Percentiles rank a stretch among this genome's conserved stretches.
Conservation (phyloP, 345 rosid species). For the Chamaenerion angustifolium region DNA sequence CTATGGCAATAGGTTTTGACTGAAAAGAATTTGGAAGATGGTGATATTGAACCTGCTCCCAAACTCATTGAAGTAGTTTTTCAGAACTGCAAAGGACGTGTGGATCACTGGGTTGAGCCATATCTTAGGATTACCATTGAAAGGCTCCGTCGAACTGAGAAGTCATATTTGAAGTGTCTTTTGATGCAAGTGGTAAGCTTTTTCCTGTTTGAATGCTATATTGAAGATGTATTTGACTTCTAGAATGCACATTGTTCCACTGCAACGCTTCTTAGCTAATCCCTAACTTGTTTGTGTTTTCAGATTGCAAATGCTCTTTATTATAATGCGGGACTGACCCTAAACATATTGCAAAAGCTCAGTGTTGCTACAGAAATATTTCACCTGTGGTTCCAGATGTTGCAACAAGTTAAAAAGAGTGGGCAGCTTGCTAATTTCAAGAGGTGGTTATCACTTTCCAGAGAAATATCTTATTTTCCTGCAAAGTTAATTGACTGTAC, state of each 20-base stretch:
- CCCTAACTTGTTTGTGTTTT: slow-evolving; percentile 3
- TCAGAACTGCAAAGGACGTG: slow-evolving; percentile 96
- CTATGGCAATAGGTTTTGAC: slow-evolving; percentile 46
- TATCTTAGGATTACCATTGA: slow-evolving; percentile 74
- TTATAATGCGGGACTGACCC: slow-evolving; percentile 72
- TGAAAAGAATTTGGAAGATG: slow-evolving; percentile 76
- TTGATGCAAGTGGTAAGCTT: slow-evolving; percentile 89
- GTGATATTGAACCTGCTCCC: slow-evolving; percentile 90
- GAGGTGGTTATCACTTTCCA: slow-evolving; percentile 29
- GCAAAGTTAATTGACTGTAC: too few species aligned
- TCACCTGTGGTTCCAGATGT: slow-evolving; percentile 89
- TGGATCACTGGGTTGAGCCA: slow-evolving; percentile 97
- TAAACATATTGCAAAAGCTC: slow-evolving; percentile 62
- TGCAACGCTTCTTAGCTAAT: too few species aligned
- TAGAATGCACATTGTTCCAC: neutral
- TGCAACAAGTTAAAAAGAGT: slow-evolving; percentile 83
- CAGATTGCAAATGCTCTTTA: slow-evolving; percentile 95
- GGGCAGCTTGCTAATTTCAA: slow-evolving; percentile 69
- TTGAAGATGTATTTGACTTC: neutral
- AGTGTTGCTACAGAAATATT: slow-evolving; percentile 69
- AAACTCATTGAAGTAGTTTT: slow-evolving; percentile 94
- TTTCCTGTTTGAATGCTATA: slow-evolving; percentile 5
- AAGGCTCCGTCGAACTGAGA: slow-evolving; percentile 65
- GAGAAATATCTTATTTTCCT: neutral
- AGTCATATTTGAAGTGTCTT: slow-evolving; percentile 77